Base-by-base conservation (phyloP, 139 green algal species). In the Chlorella ohadii region DNA sequence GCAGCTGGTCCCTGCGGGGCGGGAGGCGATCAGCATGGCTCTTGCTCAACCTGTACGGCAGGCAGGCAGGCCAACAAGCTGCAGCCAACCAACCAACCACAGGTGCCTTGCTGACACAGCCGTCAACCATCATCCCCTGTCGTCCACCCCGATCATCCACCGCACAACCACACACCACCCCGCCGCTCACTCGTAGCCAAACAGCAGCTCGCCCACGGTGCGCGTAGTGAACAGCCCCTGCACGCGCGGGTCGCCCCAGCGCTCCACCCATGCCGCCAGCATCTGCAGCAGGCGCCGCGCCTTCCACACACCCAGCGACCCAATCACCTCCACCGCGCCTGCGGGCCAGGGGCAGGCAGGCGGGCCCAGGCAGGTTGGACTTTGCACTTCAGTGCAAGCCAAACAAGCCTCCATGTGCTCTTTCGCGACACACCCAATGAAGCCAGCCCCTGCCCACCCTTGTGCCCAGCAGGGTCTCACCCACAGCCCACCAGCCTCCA, bases 161-260 rank as follows among this genome's bases (percentile, higher is more conserved):
- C 4, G 47, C 44, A 27, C 72, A 65, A 1, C 4, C 47, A 20
- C n/a, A 5, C 72, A 47, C 16, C 28, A 5, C 23, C n/a, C 27
- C 16, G 44, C n/a, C 47, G 39, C 78, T 73, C 63, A 83, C 78
- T 92, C 67, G 39, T 92, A 92, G 44, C 88, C 88, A 80, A 82
- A 92, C 34, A 92, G 84, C 47, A 92, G 72, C 80, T 92, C 87
- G 13, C 67, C n/a, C 0, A 71, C 88, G 27, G 79, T 88, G 56
- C 88, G 84, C 28, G 44, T 88, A 44, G 77, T 90, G 74, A 92
- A 92, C 19, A 90, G 55, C 27, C 88, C 88, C 36, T 78, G 56
- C 44, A 89, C 70, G 23, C 41, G 68, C 22, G 17, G 15, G 65
- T 90, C 85, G 20, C 44, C 61, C 85, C 72, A 87, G 20, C 57